Percentiles rank a stretch among this genome's conserved stretches.
Conservation (phyloP, 1,284 basidiomycete species). For the Ceraceosorus bombacis region DNA sequence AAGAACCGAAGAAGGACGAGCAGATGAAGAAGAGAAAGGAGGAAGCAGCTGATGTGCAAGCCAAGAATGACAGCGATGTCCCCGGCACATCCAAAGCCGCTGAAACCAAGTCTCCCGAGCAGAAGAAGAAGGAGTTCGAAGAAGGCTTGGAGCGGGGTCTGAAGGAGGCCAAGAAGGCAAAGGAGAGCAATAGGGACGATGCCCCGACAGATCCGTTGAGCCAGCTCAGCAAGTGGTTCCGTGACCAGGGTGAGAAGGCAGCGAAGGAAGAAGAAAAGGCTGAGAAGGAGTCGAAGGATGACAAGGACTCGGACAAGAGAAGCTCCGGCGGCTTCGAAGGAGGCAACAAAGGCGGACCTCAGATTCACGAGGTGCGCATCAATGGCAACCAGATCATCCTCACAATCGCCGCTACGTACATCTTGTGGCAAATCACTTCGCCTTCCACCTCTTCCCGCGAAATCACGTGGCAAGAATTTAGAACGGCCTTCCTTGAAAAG, state of each 20-base stretch:
- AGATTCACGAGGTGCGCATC: slow-evolving; percentile 32
- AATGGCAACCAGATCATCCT: slow-evolving; percentile 43
- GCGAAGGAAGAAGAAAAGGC: slow-evolving; percentile 26
- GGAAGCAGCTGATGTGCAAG: not conserved
- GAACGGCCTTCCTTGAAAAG: slow-evolving; percentile 87
- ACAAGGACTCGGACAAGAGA: not conserved
- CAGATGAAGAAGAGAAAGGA: not conserved
- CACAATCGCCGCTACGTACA: slow-evolving; percentile 59
- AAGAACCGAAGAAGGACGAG: not conserved
- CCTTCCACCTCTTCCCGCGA: slow-evolving; percentile 61
- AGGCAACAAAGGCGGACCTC: slow-evolving; percentile 11
- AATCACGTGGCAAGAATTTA: slow-evolving; percentile 98
- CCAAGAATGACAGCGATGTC: not conserved
- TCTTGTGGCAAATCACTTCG: slow-evolving; percentile 59
- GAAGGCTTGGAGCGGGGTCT: slow-evolving; percentile 9
- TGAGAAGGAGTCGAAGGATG: slow-evolving; percentile 20
- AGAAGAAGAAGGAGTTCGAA: slow-evolving; percentile 8
- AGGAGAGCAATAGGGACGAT: not conserved
- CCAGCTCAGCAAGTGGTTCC: not conserved
- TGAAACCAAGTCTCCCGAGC: not conserved
- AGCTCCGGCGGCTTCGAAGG: slow-evolving; percentile 10
- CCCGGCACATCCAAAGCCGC: not conserved
- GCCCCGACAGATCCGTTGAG: not conserved
- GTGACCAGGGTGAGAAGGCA: slow-evolving; percentile 14
- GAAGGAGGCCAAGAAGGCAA: slow-evolving; percentile 10